Base-by-base conservation (phyloP, 129 eudicot species). In the Lonicera japonica region DNA sequence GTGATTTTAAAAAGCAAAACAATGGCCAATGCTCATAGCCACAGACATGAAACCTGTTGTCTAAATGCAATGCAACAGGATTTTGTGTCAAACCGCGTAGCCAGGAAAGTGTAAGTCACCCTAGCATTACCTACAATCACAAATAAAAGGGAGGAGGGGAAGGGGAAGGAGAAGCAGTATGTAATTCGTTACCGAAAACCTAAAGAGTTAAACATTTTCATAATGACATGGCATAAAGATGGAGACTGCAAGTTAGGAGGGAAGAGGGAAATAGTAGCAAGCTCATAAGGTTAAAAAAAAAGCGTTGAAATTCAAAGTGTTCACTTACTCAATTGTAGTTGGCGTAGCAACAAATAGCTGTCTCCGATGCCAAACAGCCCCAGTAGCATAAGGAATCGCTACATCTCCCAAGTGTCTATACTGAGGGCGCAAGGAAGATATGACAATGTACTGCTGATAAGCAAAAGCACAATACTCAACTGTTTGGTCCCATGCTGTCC, bases 401-500 rank as follows among this genome's bases (percentile, higher is more conserved):
- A 92, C 98, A 67, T 92, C 98, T 22, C 98, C 98, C 84, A 92
- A 67, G 83, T 87, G 87, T 60, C 98, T 84, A 64, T 77, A 92
- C 74, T 92, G 98, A 63, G 98, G 98, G 20, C 98, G 87, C 78
- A 92, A 80, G 43, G 98, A 84, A 58, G 96, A 92, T 70, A 92
- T 85, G 73, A 87, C 91, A 63, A 92, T 92, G 69, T 92, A 82
- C 25, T 87, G 78, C 47, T 79, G 96, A 78, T 92, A 92, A 60
- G 86, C 98, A 78, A 92, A 92, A 67, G 96, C 98, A 78, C 98
- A 92, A 72, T 92, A 92, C 79, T 92, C 98, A 64, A 92, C 96
- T n/a, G 98, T 92, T 80, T 92, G 91, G 76, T 92, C 98, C 98
- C 98, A 92, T 25, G 89, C 85, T 25, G 96, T 80, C 99, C 99